These are phyloP conservation scores for Dimargaris cristalligena DNA, from an alignment of 192 early-diverging fungal genomes.

Conservation along the genomic window DNA sequence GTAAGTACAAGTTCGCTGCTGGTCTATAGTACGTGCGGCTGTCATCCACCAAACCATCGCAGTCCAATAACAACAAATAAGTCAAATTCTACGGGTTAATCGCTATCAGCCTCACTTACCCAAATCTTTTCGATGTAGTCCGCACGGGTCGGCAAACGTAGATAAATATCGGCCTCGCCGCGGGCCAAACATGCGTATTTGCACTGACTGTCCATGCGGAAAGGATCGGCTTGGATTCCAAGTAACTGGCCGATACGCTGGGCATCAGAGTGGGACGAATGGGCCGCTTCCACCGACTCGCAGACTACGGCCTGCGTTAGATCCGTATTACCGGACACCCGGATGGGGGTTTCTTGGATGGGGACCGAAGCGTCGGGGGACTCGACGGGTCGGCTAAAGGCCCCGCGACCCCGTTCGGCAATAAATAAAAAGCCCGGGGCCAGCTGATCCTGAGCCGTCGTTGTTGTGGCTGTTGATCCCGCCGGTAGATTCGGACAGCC, in stretches of 20 bases:
- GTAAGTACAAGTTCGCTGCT: no score
- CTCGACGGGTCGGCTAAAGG: constrained; percentile 49
- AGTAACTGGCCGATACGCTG: constrained; percentile 59
- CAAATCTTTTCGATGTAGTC: constrained; percentile 97
- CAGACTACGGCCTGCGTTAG: constrained; percentile 62
- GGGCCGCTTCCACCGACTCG: constrained; percentile 87
- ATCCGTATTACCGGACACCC: constrained; percentile 32
- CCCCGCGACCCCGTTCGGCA: constrained; percentile 74
- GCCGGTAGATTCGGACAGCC: constrained; percentile 69
- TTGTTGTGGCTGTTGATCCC: no score
- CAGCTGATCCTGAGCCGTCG: constrained; percentile 43
- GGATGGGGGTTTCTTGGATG: constrained; percentile 52
- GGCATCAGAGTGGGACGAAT: constrained; percentile 72
- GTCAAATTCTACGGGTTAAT: not conserved
- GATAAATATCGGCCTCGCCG: constrained; percentile 87
- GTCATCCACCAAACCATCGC: constrained; percentile 6
- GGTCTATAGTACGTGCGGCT: not conserved
- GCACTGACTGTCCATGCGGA: constrained; percentile 96
- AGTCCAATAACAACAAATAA: not conserved
- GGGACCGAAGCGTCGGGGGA: no score
- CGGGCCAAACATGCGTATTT: constrained; percentile 86
- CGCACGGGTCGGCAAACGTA: constrained; percentile 60
- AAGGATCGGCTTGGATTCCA: constrained; percentile 55
- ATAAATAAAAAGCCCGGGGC: constrained; percentile 69
- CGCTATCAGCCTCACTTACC: constrained; percentile 28